phyloP scores from a whole-genome alignment of 371 early-diverging fungal genomes.

The Batkoa obscura region DNA sequence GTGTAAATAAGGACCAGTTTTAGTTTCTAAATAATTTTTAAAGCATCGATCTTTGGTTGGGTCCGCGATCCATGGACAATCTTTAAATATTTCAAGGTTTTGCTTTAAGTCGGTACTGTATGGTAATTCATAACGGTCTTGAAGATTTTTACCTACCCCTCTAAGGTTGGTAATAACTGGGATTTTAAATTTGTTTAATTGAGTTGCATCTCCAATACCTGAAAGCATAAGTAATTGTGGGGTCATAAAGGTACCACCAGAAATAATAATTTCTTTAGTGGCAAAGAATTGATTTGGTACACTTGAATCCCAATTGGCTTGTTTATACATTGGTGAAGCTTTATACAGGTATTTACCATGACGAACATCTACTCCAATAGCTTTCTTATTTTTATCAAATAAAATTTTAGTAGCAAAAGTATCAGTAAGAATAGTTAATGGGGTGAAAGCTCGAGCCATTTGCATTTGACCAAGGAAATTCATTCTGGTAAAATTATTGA shows the following conservation, averaged over 20 bases:
- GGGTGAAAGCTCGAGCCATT: background rate
- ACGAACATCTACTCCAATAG: background rate
- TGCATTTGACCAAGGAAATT: background rate
- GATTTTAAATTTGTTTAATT: background rate
- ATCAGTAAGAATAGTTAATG: background rate
- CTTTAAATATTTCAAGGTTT: background rate
- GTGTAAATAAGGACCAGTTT: background rate
- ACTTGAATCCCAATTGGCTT: background rate
- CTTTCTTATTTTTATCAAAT: background rate
- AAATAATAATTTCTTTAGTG: conserved; percentile 12
- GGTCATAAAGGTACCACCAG: conserved; percentile 12
- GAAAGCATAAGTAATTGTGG: conserved; percentile 15
- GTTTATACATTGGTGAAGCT: background rate
- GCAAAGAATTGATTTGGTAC: conserved; percentile 4
- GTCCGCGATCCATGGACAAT: background rate
- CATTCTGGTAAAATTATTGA: background rate
- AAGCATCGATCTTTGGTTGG: background rate
- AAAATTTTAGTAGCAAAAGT: conserved; percentile 4
- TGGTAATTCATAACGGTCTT: conserved; percentile 1
- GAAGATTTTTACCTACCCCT: conserved; percentile 4
- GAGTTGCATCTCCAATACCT: conserved; percentile 9
- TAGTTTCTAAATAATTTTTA: background rate
- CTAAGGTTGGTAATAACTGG: background rate
- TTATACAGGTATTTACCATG: conserved; percentile 4
- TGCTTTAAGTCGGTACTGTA: background rate